These are phyloP conservation scores for Zasmidium angulare DNA, from an alignment of 2,329 filamentous ascomycete species.

Conservation along the genomic window DNA sequence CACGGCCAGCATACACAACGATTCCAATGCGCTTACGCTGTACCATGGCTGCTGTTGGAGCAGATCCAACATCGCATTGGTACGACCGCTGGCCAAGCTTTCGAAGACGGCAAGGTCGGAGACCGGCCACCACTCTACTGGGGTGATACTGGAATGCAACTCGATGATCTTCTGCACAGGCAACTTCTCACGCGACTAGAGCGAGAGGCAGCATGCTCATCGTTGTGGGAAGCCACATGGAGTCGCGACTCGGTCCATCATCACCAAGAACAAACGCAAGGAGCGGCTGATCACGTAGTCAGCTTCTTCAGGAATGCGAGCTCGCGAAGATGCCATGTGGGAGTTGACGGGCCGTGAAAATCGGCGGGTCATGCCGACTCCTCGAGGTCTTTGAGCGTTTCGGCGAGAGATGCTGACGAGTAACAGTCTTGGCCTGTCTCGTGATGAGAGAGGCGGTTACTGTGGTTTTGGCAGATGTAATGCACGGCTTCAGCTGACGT, in stretches of 20 bases:
- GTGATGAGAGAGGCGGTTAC: background rate
- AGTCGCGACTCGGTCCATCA: background rate
- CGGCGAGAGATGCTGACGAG: background rate
- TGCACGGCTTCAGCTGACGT: too few species aligned
- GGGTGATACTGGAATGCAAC: background rate
- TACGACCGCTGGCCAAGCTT: background rate
- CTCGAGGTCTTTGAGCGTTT: too few species aligned
- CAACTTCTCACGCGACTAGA: background rate
- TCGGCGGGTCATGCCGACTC: background rate
- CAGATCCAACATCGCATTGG: background rate
- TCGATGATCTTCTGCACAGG: background rate
- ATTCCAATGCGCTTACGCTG: background rate
- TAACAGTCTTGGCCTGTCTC: background rate
- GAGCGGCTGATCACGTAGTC: background rate
- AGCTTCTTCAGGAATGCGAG: background rate
- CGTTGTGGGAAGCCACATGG: background rate
- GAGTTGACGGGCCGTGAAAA: background rate
- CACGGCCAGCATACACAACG: background rate
- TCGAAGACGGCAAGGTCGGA: background rate
- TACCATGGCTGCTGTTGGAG: background rate
- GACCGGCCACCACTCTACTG: background rate
- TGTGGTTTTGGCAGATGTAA: too few species aligned
- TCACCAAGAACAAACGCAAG: background rate
- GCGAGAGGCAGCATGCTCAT: background rate
- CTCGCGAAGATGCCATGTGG: background rate